Conservation (phyloP, 2,329 filamentous ascomycete genomes). For the Domatiomyces globalis region DNA sequence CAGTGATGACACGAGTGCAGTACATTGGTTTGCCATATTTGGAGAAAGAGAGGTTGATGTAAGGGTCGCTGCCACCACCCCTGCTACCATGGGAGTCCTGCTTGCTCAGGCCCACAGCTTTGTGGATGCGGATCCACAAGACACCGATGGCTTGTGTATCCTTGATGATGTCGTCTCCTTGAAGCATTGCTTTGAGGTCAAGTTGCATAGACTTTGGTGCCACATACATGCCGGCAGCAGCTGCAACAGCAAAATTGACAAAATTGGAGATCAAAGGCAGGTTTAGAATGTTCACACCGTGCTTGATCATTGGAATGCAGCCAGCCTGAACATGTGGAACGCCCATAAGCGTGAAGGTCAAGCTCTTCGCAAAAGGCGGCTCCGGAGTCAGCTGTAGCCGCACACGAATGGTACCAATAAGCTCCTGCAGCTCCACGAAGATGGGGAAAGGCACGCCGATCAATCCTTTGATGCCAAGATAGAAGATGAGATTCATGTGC, state of each 20-base stretch:
- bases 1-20: conserved; percentile 88
- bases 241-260: conserved; percentile 84
- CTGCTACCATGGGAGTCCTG: conserved; percentile 71
- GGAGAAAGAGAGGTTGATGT: conserved; percentile 87
- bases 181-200: conserved; percentile 77
- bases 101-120: conserved; percentile 75
- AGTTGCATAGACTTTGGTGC: conserved; percentile 89
- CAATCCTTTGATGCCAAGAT: conserved; percentile 74
- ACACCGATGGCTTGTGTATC: conserved; percentile 70
- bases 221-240: conserved; percentile 80
- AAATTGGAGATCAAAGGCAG: conserved; percentile 89
- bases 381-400: conserved; percentile 77
- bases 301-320: conserved; percentile 84
- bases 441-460: conserved; percentile 81
- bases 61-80: conserved; percentile 83
- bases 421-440: conserved; percentile 73
- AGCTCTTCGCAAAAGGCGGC: conserved; percentile 77
- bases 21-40: conserved; percentile 98
- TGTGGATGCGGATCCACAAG: conserved; percentile 85
- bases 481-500: conserved; percentile 94
- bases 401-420: conserved; percentile 78
- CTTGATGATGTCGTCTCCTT: conserved; percentile 84
- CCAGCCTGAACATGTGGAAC: conserved; percentile 77
- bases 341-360: conserved; percentile 91
- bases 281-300: conserved; percentile 80